Evolutionary conservation across 495 filamentous ascomycete species (phyloP), one percentile per base, ranked within the genome.

Genomic region (Penicillium arizonense): DNA sequence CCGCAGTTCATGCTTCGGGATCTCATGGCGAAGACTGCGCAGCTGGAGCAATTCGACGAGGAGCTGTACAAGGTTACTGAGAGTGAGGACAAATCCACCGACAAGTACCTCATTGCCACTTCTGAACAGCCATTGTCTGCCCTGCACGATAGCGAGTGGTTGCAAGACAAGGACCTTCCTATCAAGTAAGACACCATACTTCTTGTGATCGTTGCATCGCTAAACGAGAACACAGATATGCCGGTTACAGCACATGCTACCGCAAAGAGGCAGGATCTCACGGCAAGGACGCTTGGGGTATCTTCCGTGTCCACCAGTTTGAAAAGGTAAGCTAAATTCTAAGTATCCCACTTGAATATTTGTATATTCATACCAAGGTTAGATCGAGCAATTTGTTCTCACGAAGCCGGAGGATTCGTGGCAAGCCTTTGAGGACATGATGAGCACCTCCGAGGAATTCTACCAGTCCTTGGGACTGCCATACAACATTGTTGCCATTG

Each of bases 21-120:
- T 35, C 86, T 89, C 68, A 97, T 97, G 95, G 94, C 91, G n/a
- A 97, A 97, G 77, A 98, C 94, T 1, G 94, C 94, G 3, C 95
- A 98, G 73, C 83, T 98, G 14, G 90, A 93, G 64, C 89, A 97
- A 57, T 98, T 97, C 62, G 94, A 97, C 59, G 94, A 98, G 68
- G 91, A 97, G 64, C 71, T 97, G 35, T 98, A 98, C 75, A 97
- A 98, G 73, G 93, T 98, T 42, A 83, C 90, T 6, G 87, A 89
- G 54, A 82, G 82, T 45, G 78, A 81, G 47, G 89, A 95, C 39
- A 81, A 88, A 44, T 79, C 90, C 58, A 90, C 85, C 21, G 90
- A 96, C 75, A 97, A 98, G 71, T 98, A 97, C 63, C 82, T 97
- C 13, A 98, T 98, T 70, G 94, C 95, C 10, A 98, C 94, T 56